Conservation (phyloP, 352 stramenopile species). For the Pythium sp. region DNA sequence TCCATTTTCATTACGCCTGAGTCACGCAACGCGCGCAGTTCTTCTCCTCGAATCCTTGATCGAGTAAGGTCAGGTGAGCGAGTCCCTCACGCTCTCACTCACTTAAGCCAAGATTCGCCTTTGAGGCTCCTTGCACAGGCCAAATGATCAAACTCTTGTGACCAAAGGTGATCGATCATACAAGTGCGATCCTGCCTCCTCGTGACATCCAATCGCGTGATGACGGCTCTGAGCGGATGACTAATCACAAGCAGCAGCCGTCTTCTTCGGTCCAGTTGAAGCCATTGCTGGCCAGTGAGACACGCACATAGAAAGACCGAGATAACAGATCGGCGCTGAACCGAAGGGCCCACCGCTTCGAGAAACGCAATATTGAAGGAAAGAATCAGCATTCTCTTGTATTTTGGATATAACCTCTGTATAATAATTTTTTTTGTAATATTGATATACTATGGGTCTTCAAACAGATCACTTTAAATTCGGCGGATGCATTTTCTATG, state of each 20-base stretch:
- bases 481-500: neutral
- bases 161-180: neutral
- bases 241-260: neutral
- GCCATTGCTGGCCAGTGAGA: slow-evolving; percentile 11
- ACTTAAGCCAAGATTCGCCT: neutral
- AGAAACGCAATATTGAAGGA: neutral
- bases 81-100: neutral
- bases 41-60: neutral
- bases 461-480: neutral
- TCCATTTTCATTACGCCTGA: neutral
- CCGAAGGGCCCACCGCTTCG: neutral
- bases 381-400: neutral
- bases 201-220: neutral
- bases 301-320: slow-evolving; percentile 1
- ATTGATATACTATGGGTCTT: too few species aligned
- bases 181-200: neutral
- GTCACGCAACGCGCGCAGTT: neutral
- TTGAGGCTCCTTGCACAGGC: neutral
- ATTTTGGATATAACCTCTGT: neutral
- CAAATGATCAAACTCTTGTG: too few species aligned
- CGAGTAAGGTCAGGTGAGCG: neutral
- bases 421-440: neutral
- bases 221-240: neutral
- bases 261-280: slow-evolving; percentile 17
- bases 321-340: slow-evolving; percentile 8